Conservation (phyloP, 352 stramenopile genomes). For the Phytophthora cajani region DNA sequence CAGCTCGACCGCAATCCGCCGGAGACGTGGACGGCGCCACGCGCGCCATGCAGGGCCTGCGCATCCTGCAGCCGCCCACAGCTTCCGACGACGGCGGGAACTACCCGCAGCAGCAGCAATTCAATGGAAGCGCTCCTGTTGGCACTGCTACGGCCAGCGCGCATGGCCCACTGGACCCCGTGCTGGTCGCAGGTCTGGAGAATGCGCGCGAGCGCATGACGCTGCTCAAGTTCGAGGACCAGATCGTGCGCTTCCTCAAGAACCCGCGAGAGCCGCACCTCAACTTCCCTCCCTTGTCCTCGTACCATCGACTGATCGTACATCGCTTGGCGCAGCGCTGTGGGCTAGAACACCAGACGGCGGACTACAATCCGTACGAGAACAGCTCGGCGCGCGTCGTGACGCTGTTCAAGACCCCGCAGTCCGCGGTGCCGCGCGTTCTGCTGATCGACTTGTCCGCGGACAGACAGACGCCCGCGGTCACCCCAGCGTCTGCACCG, state of each 20-base stretch:
- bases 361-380: slow-evolving; percentile 76
- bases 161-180: slow-evolving; percentile 71
- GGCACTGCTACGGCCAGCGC: slow-evolving; percentile 69
- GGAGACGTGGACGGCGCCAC: slow-evolving; percentile 30
- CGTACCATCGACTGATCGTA: slow-evolving; percentile 89
- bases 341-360: slow-evolving; percentile 88
- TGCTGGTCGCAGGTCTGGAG: slow-evolving; percentile 80
- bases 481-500: slow-evolving; percentile 77
- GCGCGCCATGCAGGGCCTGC: slow-evolving; percentile 44
- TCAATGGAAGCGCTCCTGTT: slow-evolving; percentile 37
- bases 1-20: slow-evolving; percentile 2
- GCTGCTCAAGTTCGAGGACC: slow-evolving; percentile 88
- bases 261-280: slow-evolving; percentile 71
- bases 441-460: slow-evolving; percentile 90
- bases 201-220: slow-evolving; percentile 83
- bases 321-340: slow-evolving; percentile 95
- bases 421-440: slow-evolving; percentile 77
- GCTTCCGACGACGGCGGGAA: slow-evolving; percentile 52
- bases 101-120: slow-evolving; percentile 45
- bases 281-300: slow-evolving; percentile 84
- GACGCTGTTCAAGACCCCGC: slow-evolving; percentile 88
- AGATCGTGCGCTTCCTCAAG: slow-evolving; percentile 85
- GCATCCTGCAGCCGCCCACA: slow-evolving; percentile 46
- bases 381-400: slow-evolving; percentile 81
- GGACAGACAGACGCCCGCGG: slow-evolving; percentile 64